Evolutionary conservation across 2,329 filamentous ascomycete genomes (phyloP).

Genomic region (Fusarium keratoplasticum): DNA sequence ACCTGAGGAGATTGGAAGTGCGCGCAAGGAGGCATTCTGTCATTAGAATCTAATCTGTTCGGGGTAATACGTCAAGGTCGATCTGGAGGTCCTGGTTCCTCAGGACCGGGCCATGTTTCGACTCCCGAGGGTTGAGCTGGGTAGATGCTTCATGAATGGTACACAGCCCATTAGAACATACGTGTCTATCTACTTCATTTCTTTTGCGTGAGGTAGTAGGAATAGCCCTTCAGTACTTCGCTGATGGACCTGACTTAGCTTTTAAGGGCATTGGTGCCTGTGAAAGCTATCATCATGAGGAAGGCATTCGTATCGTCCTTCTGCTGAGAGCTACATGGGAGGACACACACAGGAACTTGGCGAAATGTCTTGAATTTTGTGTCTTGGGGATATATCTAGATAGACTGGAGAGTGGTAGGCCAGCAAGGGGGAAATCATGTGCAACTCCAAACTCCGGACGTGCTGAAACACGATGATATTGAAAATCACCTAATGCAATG

Average conservation of each 20-base stretch:
- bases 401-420: not conserved
- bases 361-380: not conserved
- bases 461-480: slow-evolving; percentile 22
- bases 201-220: not conserved
- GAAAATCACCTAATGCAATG: not conserved
- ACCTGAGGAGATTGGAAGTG: not conserved
- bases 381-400: not conserved
- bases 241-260: not conserved
- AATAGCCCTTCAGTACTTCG: not conserved
- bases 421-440: not conserved
- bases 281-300: not conserved
- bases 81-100: not conserved
- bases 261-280: not conserved
- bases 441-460: slow-evolving; percentile 29
- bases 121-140: not conserved
- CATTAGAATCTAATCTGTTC: not conserved
- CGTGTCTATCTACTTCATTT: not conserved
- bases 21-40: not conserved
- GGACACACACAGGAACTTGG: not conserved
- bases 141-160: not conserved
- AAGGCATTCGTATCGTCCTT: not conserved
- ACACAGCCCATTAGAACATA: not conserved
- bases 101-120: not conserved
- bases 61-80: not conserved
- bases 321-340: not conserved